Base-by-base conservation (phyloP, 139 green algal species). In the Volvox reticuliferus region DNA sequence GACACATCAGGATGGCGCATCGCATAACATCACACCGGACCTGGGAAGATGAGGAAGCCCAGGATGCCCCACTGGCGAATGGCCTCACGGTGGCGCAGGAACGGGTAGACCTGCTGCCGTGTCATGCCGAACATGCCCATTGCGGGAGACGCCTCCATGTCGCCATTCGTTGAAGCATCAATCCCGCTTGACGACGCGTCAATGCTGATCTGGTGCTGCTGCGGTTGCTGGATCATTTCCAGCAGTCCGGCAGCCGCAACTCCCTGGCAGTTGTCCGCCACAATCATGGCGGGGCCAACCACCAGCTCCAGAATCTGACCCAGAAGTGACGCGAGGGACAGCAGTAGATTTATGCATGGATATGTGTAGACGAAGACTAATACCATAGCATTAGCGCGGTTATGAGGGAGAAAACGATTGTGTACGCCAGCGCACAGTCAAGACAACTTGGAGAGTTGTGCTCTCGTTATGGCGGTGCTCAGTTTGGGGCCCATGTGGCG, bases 81-180 rank as follows among this genome's bases (percentile, higher is more conserved):
- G 73, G 55, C 21, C 21, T 83, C 86, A 5, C 73, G 86, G 86
- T 90, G 30, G 0, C 86, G 86, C 30, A 90, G 73, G 50, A 90
- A 90, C 14, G 21, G 68, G 50, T 90, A 84, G 2, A 90, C 86
- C 86, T 90, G 86, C 30, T 77, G 71, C 50, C 86, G 50, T 14
- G 86, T 90, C 86, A 90, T 90, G 86, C 86, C 86, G 16, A 77
- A 90, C 84, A 89, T 80, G 68, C 84, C 84, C 84, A 81, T 89
- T 13, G 67, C 68, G 3, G 82, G 63, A 14, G 82, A 88, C 6
- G 82, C 22, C 55, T 87, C 81, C 19, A 44, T 30, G 22, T 86
- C 50, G 50, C 50, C 50, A 26, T n/a, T 21, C 79, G 37, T 35
- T 69, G 79, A 28, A 36, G 36, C 37, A 44, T 69, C 37, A 30